Evolutionary conservation across 2,329 filamentous ascomycete genomes (phyloP).

Genomic region (Tolypocladium paradoxum): DNA sequence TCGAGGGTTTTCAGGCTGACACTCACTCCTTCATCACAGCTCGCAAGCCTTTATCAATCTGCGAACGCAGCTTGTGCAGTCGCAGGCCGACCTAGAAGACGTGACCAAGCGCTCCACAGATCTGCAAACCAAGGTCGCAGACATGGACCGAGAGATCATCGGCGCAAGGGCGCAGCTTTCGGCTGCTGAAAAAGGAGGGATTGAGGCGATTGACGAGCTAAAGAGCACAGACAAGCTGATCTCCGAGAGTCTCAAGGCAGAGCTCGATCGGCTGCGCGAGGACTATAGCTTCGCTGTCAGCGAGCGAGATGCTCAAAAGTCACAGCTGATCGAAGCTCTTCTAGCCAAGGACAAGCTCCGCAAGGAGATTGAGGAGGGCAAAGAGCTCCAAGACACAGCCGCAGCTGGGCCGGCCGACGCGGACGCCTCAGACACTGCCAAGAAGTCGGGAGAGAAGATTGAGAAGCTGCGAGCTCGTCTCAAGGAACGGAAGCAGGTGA

Average conservation of each 20-base stretch:
- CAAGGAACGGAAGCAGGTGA: conserved; percentile 49
- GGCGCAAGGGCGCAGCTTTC: conserved; percentile 41
- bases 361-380: conserved; percentile 39
- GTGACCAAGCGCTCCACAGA: conserved; percentile 29
- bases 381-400: conserved; percentile 27
- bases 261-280: conserved; percentile 44
- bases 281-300: conserved; percentile 36
- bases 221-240: conserved; percentile 50
- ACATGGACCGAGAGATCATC: conserved; percentile 45
- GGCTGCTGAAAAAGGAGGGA: conserved; percentile 41
- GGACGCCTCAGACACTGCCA: conserved; percentile 22
- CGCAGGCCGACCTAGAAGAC: conserved; percentile 35
- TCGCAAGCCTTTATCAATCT: conserved; percentile 42
- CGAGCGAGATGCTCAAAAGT: conserved; percentile 46
- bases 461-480: conserved; percentile 46
- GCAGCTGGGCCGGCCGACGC: conserved; percentile 22
- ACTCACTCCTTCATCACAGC: conserved; percentile 30
- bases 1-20: conserved; percentile 25
- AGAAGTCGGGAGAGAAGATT: conserved; percentile 40
- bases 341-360: conserved; percentile 50
- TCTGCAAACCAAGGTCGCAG: conserved; percentile 37
- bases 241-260: conserved; percentile 44
- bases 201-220: conserved; percentile 44
- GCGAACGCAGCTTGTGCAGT: conserved; percentile 34
- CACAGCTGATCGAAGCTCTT: conserved; percentile 48